phyloP scores from a whole-genome alignment of 805 yeast genomes.

The Debaryomyces prosopidis region DNA sequence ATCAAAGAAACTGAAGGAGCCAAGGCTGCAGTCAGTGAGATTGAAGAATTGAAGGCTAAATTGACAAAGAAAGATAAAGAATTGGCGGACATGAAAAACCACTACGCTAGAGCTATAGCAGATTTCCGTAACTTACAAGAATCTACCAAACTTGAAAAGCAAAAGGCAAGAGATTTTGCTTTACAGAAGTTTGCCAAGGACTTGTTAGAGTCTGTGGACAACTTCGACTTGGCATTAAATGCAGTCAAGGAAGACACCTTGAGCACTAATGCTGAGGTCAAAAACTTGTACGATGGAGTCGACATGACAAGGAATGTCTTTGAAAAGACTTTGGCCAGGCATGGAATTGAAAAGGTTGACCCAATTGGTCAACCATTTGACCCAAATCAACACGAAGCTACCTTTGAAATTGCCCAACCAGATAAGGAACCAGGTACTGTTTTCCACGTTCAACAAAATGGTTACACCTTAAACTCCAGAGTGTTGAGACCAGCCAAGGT shows the following conservation, averaged over 20 bases:
- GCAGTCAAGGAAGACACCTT: slow-evolving; percentile 67
- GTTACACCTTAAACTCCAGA: slow-evolving; percentile 81
- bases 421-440: slow-evolving; percentile 91
- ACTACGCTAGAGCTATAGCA: slow-evolving; percentile 79
- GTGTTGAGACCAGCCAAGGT: slow-evolving; percentile 95
- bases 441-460: slow-evolving; percentile 89
- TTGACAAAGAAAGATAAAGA: slow-evolving; percentile 67
- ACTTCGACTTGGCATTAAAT: slow-evolving; percentile 81
- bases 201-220: slow-evolving; percentile 84
- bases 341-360: slow-evolving; percentile 78
- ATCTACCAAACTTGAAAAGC: slow-evolving; percentile 81
- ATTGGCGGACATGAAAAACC: slow-evolving; percentile 77
- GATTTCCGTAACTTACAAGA: slow-evolving; percentile 93
- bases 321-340: slow-evolving; percentile 76
- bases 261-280: slow-evolving; percentile 60
- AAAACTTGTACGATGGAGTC: slow-evolving; percentile 82
- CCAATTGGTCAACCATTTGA: slow-evolving; percentile 86
- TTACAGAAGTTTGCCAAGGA: slow-evolving; percentile 90
- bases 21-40: slow-evolving; percentile 16
- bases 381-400: slow-evolving; percentile 91
- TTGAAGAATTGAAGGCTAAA: slow-evolving; percentile 48
- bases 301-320: slow-evolving; percentile 85
- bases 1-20: slow-evolving; percentile 11
- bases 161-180: slow-evolving; percentile 87
- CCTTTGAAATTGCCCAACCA: slow-evolving; percentile 83